These are phyloP conservation scores for Colletotrichum sp. DNA, from an alignment of 2,329 filamentous ascomycete species.

Conservation along the genomic window DNA sequence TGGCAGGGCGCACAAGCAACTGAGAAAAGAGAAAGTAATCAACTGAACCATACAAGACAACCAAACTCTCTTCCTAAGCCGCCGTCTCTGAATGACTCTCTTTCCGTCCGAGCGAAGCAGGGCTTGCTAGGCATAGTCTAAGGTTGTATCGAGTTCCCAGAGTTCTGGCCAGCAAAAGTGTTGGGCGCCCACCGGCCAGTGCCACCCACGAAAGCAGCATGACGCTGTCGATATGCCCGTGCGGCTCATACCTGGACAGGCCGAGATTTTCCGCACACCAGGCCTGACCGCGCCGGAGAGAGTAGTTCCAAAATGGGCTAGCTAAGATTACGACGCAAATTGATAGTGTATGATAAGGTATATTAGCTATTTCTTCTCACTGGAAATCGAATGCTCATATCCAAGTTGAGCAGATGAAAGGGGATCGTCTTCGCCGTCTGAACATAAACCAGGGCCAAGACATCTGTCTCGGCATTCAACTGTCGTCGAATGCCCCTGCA, in stretches of 20 bases:
- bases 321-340: neutral
- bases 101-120: neutral
- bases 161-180: neutral
- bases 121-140: neutral
- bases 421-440: neutral
- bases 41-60: neutral
- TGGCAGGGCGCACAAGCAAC: neutral
- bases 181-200: neutral
- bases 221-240: conserved; percentile 26
- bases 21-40: neutral
- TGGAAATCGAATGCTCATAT: neutral
- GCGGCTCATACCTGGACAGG: neutral
- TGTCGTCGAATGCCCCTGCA: neutral
- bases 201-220: conserved; percentile 29
- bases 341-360: neutral
- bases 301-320: accelerated
- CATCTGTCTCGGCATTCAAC: neutral
- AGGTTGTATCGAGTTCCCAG: neutral
- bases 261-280: neutral
- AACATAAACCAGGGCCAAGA: neutral
- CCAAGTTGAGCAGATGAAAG: neutral
- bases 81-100: neutral
- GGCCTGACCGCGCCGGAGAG: neutral
- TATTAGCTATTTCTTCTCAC: neutral
- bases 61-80: neutral